Evolutionary conservation across 352 stramenopile species (phyloP).

Genomic region (Paralagenidium karlingii): DNA sequence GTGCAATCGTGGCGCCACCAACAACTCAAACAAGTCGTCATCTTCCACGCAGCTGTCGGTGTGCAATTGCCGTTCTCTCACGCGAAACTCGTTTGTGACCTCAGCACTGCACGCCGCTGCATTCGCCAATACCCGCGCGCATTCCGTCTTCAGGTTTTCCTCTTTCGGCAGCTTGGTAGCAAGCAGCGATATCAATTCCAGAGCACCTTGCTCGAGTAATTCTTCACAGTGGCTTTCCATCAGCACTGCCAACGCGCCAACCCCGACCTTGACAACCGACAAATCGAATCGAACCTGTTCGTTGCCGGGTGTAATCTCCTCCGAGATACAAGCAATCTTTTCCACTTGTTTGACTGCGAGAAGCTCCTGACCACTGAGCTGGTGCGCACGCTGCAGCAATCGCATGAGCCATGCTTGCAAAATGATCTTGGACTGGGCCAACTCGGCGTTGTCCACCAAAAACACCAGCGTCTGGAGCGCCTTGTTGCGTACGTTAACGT

Average conservation of each 20-base stretch:
- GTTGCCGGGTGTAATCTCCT: conserved; percentile 63
- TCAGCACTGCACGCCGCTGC: conserved; percentile 5
- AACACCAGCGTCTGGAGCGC: conserved; percentile 56
- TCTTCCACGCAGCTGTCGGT: neutral
- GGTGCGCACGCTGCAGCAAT: conserved; percentile 58
- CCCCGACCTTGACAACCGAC: conserved; percentile 51
- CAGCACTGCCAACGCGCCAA: conserved; percentile 51
- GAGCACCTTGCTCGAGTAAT: conserved; percentile 44
- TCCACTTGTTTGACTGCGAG: conserved; percentile 72
- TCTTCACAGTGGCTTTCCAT: conserved; percentile 50
- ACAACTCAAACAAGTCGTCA: no score
- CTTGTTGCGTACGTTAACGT: conserved; percentile 40
- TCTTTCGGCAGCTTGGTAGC: neutral
- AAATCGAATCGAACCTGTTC: conserved; percentile 57
- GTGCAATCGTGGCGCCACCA: no score
- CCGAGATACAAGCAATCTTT: conserved; percentile 51
- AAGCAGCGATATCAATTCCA: conserved; percentile 38
- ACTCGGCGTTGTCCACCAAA: conserved; percentile 25
- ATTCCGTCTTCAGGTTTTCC: conserved; percentile 25
- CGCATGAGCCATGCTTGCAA: conserved; percentile 67
- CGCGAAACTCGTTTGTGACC: neutral
- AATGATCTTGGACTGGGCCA: conserved; percentile 16
- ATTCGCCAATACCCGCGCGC: conserved; percentile 67
- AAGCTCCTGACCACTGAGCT: conserved; percentile 41
- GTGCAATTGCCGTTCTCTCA: neutral